These are phyloP conservation scores for Phytophthora citrophthora DNA, from an alignment of 352 stramenopile genomes.

Conservation along the genomic window DNA sequence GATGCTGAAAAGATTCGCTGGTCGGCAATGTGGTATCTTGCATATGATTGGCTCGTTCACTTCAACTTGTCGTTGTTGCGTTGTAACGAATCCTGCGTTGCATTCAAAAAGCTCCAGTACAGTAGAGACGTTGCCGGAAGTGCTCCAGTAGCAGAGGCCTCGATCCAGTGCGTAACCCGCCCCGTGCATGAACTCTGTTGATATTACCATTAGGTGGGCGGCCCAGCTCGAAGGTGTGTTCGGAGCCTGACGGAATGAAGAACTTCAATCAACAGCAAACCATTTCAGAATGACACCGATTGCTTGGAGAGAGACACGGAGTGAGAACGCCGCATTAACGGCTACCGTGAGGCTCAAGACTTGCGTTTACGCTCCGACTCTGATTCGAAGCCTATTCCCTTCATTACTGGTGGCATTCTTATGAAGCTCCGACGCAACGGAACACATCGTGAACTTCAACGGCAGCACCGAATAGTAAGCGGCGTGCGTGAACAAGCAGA, in stretches of 20 bases:
- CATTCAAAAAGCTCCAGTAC: background rate
- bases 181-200: background rate
- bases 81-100: conserved; percentile 2
- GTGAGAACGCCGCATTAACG: conserved; percentile 9
- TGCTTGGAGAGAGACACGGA: no score
- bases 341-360: conserved; percentile 6
- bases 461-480: background rate
- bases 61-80: conserved; percentile 28
- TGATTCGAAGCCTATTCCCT: background rate
- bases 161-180: conserved; percentile 2
- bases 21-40: background rate
- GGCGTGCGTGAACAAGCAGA: background rate
- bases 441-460: background rate
- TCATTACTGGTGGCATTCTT: background rate
- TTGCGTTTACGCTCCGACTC: background rate
- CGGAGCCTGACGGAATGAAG: conserved; percentile 3
- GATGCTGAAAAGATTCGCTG: conserved; percentile 13
- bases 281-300: no score
- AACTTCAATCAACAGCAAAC: no score
- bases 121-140: background rate
- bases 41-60: conserved; percentile 23
- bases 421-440: background rate
- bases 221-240: conserved; percentile 14
- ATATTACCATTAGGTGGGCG: background rate
- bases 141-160: background rate